Percentiles rank a stretch among this genome's conserved stretches.
Conservation (phyloP, 176 grass and related monocot genomes). For the Aegilops tauschii region DNA sequence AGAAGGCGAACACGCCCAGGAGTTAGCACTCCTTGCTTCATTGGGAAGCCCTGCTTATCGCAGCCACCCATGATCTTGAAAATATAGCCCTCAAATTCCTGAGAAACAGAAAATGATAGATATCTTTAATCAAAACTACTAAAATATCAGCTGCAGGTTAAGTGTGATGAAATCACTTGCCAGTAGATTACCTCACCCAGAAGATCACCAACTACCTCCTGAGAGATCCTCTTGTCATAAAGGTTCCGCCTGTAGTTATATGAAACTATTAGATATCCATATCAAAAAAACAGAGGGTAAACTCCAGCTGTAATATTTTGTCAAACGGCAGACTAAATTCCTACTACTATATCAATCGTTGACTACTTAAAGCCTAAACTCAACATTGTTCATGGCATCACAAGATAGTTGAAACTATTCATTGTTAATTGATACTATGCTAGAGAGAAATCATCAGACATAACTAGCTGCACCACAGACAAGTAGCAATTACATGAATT, state of each 20-base stretch:
- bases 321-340: not conserved
- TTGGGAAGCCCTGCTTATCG: slow-evolving; percentile 91
- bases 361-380: too few relatives aligned
- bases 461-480: not conserved
- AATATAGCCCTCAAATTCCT: slow-evolving; percentile 90
- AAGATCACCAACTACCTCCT: slow-evolving; percentile 69
- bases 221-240: slow-evolving; percentile 90
- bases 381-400: not conserved
- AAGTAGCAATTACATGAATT: too few relatives aligned
- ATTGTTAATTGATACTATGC: not conserved
- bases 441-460: not conserved
- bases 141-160: not conserved
- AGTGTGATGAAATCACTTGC: not conserved
- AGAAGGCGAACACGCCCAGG: slow-evolving; percentile 82
- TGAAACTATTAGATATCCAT: not conserved
- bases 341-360: not conserved
- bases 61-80: slow-evolving; percentile 98
- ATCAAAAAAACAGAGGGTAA: not conserved
- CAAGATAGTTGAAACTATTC: not conserved
- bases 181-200: slow-evolving; percentile 61
- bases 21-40: slow-evolving; percentile 92
- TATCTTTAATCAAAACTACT: not conserved
- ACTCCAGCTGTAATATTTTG: not conserved
- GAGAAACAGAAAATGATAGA: not conserved
- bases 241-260: slow-evolving; percentile 53